Base-by-base conservation (phyloP, 495 filamentous ascomycete species). In the Penicillium turbatum region DNA sequence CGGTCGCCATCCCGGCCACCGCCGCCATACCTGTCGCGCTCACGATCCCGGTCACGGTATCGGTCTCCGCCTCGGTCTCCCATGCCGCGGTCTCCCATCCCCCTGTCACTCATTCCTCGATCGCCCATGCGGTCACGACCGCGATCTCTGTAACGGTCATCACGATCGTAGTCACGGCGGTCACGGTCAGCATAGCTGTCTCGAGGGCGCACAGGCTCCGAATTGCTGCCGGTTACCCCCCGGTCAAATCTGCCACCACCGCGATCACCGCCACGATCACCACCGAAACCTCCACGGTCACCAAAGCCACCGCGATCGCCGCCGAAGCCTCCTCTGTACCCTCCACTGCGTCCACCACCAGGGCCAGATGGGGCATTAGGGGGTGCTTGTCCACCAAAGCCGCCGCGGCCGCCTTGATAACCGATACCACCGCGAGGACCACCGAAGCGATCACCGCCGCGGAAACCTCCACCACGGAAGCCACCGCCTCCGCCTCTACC, bases 301-400 rank as follows among this genome's bases (percentile, higher is more conserved):
- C n/a, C n/a, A n/a, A n/a, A n/a, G n/a, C 73, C 76, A 56, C 72
- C 70, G 48, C 51, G 60, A 57, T 59, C 67, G 42, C 72, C 75
- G 40, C 76, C 77, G 45, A 69, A 75, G 29, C 79, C 78, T 36
- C 73, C 76, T 44, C 76, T 75, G 47, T 67, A 73, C 37, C 79
- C 77, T 51, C 78, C 80, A 53, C 77, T 77, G 35, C 79, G 73
- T 56, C 78, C 79, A 62, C 82, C 85, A 51, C 87, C 83, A n/a
- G 88, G 88, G 29, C 88, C 88, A 56, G 86, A 86, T 19, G 88
- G 88, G 30, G 88, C 88, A 64, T 90, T 89, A 26, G 86, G 84
- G 47, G 87, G 88, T 44, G 88, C 75, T 51, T 79, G 79, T 59
- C 79, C 82, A 53, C 81, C 73, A 56, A 81, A 82, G 16, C 83